Percentiles rank a stretch among this genome's conserved stretches.
These are phyloP conservation scores for Pseudotulostoma volvatum DNA, from an alignment of 495 filamentous ascomycete genomes.

Conservation along the genomic window DNA sequence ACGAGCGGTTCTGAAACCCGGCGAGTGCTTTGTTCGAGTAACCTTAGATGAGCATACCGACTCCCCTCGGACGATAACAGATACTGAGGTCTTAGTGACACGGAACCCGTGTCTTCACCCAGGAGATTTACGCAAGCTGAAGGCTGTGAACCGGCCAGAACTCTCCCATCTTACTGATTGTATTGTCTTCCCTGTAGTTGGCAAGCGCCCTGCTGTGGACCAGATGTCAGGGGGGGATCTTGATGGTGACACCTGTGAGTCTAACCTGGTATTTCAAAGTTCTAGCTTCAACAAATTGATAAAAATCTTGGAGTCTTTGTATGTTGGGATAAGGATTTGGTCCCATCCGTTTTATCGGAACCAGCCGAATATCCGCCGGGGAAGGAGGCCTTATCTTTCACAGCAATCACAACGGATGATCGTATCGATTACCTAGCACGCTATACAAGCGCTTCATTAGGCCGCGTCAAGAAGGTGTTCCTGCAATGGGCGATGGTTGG, in stretches of 20 bases:
- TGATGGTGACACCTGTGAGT: slow-evolving; percentile 34
- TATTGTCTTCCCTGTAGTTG: slow-evolving; percentile 9
- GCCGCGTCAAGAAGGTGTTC: slow-evolving; percentile 33
- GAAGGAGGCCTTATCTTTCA: slow-evolving; percentile 27
- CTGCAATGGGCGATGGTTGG: slow-evolving; percentile 32
- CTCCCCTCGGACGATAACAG: slow-evolving; percentile 17
- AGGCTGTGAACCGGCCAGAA: slow-evolving; percentile 22
- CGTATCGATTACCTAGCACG: slow-evolving; percentile 31
- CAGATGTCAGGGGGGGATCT: slow-evolving; percentile 39
- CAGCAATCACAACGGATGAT: slow-evolving; percentile 28
- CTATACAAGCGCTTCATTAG: slow-evolving; percentile 31
- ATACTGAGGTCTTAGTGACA: slow-evolving; percentile 30
- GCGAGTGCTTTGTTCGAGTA: neutral
- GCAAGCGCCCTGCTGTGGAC: slow-evolving; percentile 31
- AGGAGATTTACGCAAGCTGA: slow-evolving; percentile 36
- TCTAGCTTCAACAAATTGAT: no score
- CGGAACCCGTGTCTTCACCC: slow-evolving; percentile 38
- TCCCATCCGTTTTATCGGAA: slow-evolving; percentile 26
- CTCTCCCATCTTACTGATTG: slow-evolving; percentile 4
- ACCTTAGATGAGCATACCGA: neutral
- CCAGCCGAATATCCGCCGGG: slow-evolving; percentile 30
- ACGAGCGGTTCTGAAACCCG: neutral
- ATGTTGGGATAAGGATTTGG: slow-evolving; percentile 32
- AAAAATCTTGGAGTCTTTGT: no score
- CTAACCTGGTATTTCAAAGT: neutral